Evolutionary conservation across 768 basidiomycete species (phyloP).

Genomic region (Kwoniella pini): DNA sequence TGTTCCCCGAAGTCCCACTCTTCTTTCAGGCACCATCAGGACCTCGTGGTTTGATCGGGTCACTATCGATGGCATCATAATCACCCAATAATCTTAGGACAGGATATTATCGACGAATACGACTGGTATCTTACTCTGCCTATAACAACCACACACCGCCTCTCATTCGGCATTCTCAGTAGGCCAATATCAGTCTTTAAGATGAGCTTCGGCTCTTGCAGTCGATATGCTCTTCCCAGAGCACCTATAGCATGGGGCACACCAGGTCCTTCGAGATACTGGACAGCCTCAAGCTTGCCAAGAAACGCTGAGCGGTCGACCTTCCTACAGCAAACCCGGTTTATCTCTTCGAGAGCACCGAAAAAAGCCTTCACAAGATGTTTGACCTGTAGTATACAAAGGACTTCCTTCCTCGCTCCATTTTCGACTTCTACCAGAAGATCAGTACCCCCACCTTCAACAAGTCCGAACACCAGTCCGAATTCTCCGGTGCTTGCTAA

Average conservation of each 20-base stretch:
- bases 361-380: no score
- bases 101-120: neutral
- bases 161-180: neutral
- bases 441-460: constrained; percentile 4
- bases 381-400: neutral
- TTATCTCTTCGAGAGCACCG: neutral
- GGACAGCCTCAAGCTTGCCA: neutral
- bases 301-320: neutral
- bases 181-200: neutral
- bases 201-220: constrained; percentile 27
- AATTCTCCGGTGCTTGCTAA: neutral
- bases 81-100: neutral
- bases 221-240: constrained; percentile 13
- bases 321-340: no score
- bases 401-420: neutral
- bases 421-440: constrained; percentile 21
- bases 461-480: neutral
- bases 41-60: neutral
- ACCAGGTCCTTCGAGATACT: constrained; percentile 16
- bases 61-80: neutral
- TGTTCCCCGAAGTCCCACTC: neutral
- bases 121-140: neutral
- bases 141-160: no score
- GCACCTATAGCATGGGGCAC: neutral
- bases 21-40: neutral